Conservation (phyloP, 2,329 filamentous ascomycete genomes). For the Tolypocladium nubicola region DNA sequence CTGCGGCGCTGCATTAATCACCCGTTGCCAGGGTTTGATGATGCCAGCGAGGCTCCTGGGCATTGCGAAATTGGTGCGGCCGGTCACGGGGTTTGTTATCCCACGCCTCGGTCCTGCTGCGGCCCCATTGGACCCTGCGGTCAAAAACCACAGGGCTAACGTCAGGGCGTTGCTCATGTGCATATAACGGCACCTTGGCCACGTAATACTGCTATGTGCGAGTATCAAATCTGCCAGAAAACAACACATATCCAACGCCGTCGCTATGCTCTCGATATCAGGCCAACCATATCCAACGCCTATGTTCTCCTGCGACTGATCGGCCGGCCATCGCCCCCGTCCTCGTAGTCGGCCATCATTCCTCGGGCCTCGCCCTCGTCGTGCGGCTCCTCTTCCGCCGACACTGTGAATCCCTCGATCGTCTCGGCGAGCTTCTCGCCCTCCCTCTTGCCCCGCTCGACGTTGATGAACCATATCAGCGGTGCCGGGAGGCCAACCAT, state of each 20-base stretch:
- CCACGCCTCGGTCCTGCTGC: background rate
- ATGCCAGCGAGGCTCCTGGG: background rate
- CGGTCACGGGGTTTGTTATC: background rate
- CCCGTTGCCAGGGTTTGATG: background rate
- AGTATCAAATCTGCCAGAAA: background rate
- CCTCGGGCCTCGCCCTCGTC: slow-evolving; percentile 6
- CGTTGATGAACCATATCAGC: slow-evolving; percentile 74
- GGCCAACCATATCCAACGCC: background rate
- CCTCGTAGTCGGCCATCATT: slow-evolving; percentile 8
- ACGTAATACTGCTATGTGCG: background rate
- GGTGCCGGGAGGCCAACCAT: slow-evolving; percentile 80
- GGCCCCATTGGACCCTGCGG: background rate
- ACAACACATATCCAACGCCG: slow-evolving; percentile 1
- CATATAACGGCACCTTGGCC: background rate
- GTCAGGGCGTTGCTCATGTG: background rate
- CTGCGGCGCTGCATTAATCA: background rate
- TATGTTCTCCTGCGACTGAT: background rate
- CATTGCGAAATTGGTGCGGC: background rate
- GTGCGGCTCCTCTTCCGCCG: slow-evolving; percentile 7
- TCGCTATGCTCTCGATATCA: background rate
- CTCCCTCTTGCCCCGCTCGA: slow-evolving; percentile 65
- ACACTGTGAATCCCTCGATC: slow-evolving; percentile 40
- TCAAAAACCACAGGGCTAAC: background rate
- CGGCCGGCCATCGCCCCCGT: background rate
- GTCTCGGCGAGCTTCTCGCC: slow-evolving; percentile 52